Evolutionary conservation across 225 moss, liverwort and hornwort genomes (phyloP), one percentile per base, ranked within the genome.

Genomic region (Sphagnum contortum): DNA sequence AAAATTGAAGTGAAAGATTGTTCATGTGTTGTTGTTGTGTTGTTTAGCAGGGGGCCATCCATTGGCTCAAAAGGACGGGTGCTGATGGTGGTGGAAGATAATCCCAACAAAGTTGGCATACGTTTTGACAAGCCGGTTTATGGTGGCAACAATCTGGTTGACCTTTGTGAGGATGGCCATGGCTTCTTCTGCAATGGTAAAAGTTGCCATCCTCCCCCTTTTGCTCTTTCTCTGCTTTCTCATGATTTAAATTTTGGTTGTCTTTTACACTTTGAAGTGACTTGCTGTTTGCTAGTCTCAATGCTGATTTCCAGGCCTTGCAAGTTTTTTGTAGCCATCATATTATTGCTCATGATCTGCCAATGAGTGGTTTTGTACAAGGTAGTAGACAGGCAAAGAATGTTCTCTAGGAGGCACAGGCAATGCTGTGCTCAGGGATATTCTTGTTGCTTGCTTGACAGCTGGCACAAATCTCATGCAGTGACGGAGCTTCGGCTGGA

Each of bases 401-500:
- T 29, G 29, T 29, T 29, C 29, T 29, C 29, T 67, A 46, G 9
- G 73, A 54, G 48, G 81, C 73, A 74, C 79, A 71, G 69, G 71
- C 68, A 75, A 70, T 80, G 64, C 78, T 80, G 83, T 86, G 76
- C 75, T 78, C 66, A 76, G 70, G 71, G 68, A 71, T 66, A 70
- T 72, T 68, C 69, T 71, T 52, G 52, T 6, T 80, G 79, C 68
- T 77, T 88, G 74, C 77, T 88, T 90, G 80, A 90, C 80, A 82
- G 81, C 81, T 86, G 72, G 44, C 76, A 65, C 67, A 79, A 86
- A 67, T 82, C 60, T 74, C 75, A 60, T 88, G 82, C 89, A 95
- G 94, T 95, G 77, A 79, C 83, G 61, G 94, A 95, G 82, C 86
- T 95, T 59, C 81, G 94, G 79, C 72, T 92, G 89, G 94, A 95